These are phyloP conservation scores for Eutrema japonicum DNA, from an alignment of 345 rosid species.

Conservation along the genomic window DNA sequence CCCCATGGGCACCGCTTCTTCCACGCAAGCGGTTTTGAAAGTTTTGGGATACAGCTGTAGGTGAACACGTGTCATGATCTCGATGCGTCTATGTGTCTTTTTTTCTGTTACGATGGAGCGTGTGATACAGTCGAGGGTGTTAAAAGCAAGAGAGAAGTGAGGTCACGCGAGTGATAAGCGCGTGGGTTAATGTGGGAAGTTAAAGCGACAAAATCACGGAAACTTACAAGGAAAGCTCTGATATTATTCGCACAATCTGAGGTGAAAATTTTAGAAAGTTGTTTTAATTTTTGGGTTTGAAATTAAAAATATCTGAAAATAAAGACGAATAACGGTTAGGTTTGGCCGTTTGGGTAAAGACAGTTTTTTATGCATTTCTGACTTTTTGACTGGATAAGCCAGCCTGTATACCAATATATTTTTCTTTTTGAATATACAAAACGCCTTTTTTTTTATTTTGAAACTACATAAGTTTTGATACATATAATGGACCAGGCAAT, in stretches of 20 bases:
- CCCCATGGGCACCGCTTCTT: conserved; percentile 61
- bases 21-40: conserved; percentile 67
- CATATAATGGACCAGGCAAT: background rate
- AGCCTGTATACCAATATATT: conserved; percentile 59
- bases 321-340: conserved; percentile 63
- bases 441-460: background rate
- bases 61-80: conserved; percentile 68
- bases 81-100: conserved; percentile 14
- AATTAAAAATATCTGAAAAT: conserved; percentile 46
- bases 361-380: conserved; percentile 42
- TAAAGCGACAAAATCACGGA: conserved; percentile 46
- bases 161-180: conserved; percentile 8
- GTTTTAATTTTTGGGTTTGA: background rate
- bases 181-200: conserved; percentile 26
- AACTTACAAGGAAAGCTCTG: conserved; percentile 43
- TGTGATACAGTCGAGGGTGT: conserved; percentile 21
- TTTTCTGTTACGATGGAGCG: conserved; percentile 24
- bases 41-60: conserved; percentile 82
- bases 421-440: background rate
- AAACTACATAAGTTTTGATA: background rate
- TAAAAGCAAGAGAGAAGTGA: background rate
- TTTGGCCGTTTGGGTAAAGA: conserved; percentile 47
- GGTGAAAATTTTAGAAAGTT: conserved; percentile 24
- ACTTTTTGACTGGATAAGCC: conserved; percentile 64
- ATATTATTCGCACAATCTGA: conserved; percentile 40